A percentile compares a stretch with the other conserved stretches of the same genome.
Evolutionary conservation across 139 green algal genomes (phyloP).

Genomic region (Auxenochlorella pyrenoidosa): DNA sequence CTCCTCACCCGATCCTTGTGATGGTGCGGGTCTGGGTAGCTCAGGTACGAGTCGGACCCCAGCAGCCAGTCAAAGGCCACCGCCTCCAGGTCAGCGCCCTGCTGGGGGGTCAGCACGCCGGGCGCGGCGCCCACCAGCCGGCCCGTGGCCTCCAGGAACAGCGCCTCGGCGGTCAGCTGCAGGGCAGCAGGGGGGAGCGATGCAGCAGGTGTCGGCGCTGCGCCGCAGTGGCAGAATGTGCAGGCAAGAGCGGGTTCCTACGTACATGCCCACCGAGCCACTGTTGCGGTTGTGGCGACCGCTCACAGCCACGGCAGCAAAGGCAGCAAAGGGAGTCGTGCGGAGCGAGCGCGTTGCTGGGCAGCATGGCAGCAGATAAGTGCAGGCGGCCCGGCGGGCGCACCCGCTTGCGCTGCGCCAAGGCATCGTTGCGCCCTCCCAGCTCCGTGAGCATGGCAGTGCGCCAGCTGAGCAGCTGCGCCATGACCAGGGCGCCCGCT

Average conservation of each 20-base stretch:
- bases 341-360: not conserved
- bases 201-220: too few species aligned
- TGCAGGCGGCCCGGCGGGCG: not conserved
- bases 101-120: slow-evolving; percentile 35
- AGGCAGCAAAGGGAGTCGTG: too few species aligned
- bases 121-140: slow-evolving; percentile 55
- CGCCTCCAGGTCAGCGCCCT: slow-evolving; percentile 51
- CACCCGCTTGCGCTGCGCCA: slow-evolving; percentile 50
- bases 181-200: not conserved
- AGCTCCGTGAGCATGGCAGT: slow-evolving; percentile 33
- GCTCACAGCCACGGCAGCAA: not conserved
- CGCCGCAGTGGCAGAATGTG: too few species aligned
- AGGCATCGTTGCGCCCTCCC: slow-evolving; percentile 8
- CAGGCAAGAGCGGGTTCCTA: too few species aligned
- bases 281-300: too few species aligned
- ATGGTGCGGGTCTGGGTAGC: slow-evolving; percentile 7
- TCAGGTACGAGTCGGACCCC: slow-evolving; percentile 64
- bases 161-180: slow-evolving; percentile 58
- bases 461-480: slow-evolving; percentile 55
- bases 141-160: slow-evolving; percentile 73
- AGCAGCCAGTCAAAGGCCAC: slow-evolving; percentile 75
- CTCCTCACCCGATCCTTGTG: slow-evolving; percentile 2
- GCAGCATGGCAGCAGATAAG: not conserved
- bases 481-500: slow-evolving; percentile 41
- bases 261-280: too few species aligned